phyloP scores from a whole-genome alignment of 805 yeast genomes.

The Candida nonsorbophila region DNA sequence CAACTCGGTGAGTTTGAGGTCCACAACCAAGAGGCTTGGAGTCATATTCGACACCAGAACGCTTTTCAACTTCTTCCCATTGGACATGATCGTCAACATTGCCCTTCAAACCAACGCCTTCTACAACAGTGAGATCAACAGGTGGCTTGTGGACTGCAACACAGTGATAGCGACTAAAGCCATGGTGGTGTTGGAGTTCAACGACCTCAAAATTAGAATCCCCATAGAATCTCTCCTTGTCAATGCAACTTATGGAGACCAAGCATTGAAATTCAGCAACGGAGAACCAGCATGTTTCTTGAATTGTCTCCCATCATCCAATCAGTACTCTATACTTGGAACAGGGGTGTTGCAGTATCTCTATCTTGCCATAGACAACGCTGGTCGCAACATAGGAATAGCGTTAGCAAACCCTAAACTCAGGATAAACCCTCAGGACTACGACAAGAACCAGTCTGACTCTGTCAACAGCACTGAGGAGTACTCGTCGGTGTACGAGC shows the following conservation, averaged over 20 bases:
- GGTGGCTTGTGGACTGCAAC: constrained; percentile 64
- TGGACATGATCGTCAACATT: constrained; percentile 49
- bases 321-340: constrained; percentile 55
- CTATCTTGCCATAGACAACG: constrained; percentile 63
- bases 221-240: constrained; percentile 46
- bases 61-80: constrained; percentile 47
- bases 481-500: too few species aligned
- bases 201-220: constrained; percentile 43
- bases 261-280: constrained; percentile 41
- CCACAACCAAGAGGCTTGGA: constrained; percentile 34
- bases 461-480: neutral
- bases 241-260: constrained; percentile 28
- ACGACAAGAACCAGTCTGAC: neutral
- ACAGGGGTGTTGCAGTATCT: constrained; percentile 47
- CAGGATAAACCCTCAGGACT: constrained; percentile 5
- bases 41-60: constrained; percentile 57
- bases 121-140: constrained; percentile 38
- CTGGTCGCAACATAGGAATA: constrained; percentile 48
- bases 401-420: constrained; percentile 39
- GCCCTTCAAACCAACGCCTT: constrained; percentile 69
- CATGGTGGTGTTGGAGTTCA: constrained; percentile 47
- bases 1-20: constrained; percentile 23
- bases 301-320: constrained; percentile 42
- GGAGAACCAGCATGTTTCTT: constrained; percentile 57
- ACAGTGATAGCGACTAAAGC: constrained; percentile 43